Evolutionary conservation across 1,139 yeast species (phyloP).

Genomic region (Lodderomyces metapsilosis): DNA sequence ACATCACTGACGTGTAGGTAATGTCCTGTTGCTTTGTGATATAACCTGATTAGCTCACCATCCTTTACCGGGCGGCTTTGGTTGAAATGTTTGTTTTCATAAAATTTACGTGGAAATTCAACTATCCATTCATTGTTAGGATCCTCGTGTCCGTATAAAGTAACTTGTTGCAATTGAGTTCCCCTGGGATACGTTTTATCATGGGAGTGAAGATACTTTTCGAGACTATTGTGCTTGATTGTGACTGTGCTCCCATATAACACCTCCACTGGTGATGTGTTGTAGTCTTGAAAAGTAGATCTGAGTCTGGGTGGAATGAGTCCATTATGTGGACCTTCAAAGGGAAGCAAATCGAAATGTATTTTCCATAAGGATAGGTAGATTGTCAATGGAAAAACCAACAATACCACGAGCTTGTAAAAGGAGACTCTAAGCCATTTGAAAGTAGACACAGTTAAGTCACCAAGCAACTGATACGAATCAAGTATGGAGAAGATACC

Average conservation of each 20-base stretch:
- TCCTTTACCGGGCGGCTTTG: constrained; percentile 41
- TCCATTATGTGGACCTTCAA: constrained; percentile 51
- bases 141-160: constrained; percentile 55
- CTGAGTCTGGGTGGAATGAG: constrained; percentile 60
- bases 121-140: constrained; percentile 66
- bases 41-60: constrained; percentile 54
- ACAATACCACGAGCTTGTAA: constrained; percentile 31
- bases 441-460: constrained; percentile 39
- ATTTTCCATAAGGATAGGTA: constrained; percentile 48
- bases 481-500: constrained; percentile 38
- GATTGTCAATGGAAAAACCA: constrained; percentile 49
- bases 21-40: constrained; percentile 60
- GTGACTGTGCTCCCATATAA: constrained; percentile 67
- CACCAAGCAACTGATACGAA: constrained; percentile 60
- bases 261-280: constrained; percentile 45
- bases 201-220: constrained; percentile 71
- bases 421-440: constrained; percentile 31
- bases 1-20: constrained; percentile 57
- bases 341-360: constrained; percentile 50
- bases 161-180: constrained; percentile 65
- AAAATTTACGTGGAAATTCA: constrained; percentile 41
- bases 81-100: constrained; percentile 26
- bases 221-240: constrained; percentile 60
- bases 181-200: constrained; percentile 51
- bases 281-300: constrained; percentile 43